These are phyloP conservation scores for Fusarium devonianum DNA, from an alignment of 2,329 filamentous ascomycete species.

Conservation along the genomic window DNA sequence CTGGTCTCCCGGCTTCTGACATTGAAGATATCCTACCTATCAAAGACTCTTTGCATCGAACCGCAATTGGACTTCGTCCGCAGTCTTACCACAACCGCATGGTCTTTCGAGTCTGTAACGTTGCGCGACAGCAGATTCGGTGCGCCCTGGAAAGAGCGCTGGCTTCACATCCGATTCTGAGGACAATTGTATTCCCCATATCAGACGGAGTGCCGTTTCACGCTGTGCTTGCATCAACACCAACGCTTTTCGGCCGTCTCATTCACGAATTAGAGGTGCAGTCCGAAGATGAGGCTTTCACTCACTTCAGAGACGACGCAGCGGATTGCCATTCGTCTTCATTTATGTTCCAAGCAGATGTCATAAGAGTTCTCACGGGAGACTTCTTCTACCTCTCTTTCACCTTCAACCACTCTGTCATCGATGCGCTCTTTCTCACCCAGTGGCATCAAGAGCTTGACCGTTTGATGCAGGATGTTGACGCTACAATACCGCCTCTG, in stretches of 20 bases:
- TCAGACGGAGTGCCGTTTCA: conserved; percentile 37
- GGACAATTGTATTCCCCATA: conserved; percentile 39
- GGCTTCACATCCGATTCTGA: conserved; percentile 40
- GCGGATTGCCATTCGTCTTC: conserved; percentile 25
- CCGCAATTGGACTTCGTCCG: conserved; percentile 43
- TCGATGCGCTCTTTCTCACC: conserved; percentile 46
- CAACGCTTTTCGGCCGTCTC: conserved; percentile 38
- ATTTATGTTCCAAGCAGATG: conserved; percentile 44
- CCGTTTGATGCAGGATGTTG: conserved; percentile 37
- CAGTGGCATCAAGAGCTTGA: conserved; percentile 47
- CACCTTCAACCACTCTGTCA: conserved; percentile 47
- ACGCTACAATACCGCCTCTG: conserved; percentile 24
- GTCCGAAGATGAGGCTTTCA: conserved; percentile 33
- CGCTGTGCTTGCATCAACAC: conserved; percentile 34
- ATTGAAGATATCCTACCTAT: conserved; percentile 45
- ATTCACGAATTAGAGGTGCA: conserved; percentile 36
- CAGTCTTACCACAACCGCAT: conserved; percentile 48
- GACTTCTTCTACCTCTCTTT: conserved; percentile 37
- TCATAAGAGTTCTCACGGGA: conserved; percentile 34
- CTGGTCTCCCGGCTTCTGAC: conserved; percentile 30
- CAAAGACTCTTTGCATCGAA: conserved; percentile 42
- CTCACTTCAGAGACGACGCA: conserved; percentile 31
- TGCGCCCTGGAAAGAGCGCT: conserved; percentile 41
- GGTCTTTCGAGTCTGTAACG: conserved; percentile 40
- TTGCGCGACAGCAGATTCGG: conserved; percentile 35